Base-by-base conservation (phyloP, 805 yeast genomes). In the Pichia gijzeniarum region DNA sequence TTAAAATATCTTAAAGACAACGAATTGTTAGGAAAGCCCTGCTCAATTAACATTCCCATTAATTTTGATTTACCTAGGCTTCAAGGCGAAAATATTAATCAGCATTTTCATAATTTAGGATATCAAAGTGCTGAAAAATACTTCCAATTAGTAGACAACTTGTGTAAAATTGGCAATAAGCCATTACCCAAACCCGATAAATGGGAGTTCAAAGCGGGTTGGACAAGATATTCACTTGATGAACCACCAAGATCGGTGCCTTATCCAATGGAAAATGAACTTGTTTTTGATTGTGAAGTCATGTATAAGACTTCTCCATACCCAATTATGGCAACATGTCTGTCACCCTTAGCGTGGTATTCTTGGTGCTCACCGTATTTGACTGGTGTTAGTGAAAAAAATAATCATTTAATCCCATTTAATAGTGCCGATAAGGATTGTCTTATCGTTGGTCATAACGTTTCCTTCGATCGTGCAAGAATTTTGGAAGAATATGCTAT, bases 331-430 rank as follows among this genome's bases (percentile, higher is more conserved):
- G 96, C 96, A 1, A 76, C 85, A 0, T 95, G 96, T 10, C 80
- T 73, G 2, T 79, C 96, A 0, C 60, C 71, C 0, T 68, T 73
- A 9, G 95, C 96, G 0, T 89, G 97, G 95, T 93, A 90, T 58
- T 80, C 82, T 0, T 93, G 99, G 99, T 80, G 88, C 8, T 88
- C 96, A 0, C 99, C 99, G 0, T 80, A 74, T 59, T 61, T 93
- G 18, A 72, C 84, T 1, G 76, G 74, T 2, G 79, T 77, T 40
- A 65, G 79, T 2, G 65, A 69, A 5, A 54, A 61, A 2, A 74
- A 81, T 27, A 55, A 58, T 14, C 95, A 88, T 54, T 64, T 95
- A 44, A 78, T 95, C 0, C 96, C 98, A 0, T 25, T 40, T 10
- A 69, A 80, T 0, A 60, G 62, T 12, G 59, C 60, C 2, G 17